Base-by-base conservation (phyloP, 371 early-diverging fungal genomes). In the Actinomucor elegans region DNA sequence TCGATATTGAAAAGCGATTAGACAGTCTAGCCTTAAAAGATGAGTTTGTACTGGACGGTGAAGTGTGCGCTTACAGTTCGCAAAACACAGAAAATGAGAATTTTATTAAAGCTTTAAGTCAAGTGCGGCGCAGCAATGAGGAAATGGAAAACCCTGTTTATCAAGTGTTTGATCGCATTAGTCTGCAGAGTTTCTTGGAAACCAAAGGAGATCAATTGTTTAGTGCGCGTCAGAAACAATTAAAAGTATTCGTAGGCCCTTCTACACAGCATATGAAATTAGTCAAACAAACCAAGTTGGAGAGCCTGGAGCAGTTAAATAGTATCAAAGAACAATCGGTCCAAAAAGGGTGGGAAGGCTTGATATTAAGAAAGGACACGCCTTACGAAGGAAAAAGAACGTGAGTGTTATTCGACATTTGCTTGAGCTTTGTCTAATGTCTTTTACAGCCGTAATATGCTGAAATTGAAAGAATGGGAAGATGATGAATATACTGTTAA, bases 381-480 rank as follows among this genome's bases (percentile, higher is more conserved):
- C 52, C 57, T 5, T 85, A 83, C 46, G 72, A 79, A 54, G 85
- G 85, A 24, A 80, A 75, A 43, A 59, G 85, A 55, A 77, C 73
- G 79, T 80, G 69, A 62, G 41, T 24, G 14, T 24, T 9, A 8
- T 4, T 20, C 1, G 23, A 12, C 5, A 14, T 18, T 28, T 28
- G 7, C 14, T n/a, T 1, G 4, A 27, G 1, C 7, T 15, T 10
- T 6, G 2, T 11, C 15, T 36, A 17, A 4, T 10, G 12, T 4
- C 27, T 8, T 24, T 15, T 24, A 21, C 42, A 83, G 81, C 26
- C 71, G 69, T 5, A 67, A 81, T 47, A 57, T 84, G 54, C 40
- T 81, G 21, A 84, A 84, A 44, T 47, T 84, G 49, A 84, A 84
- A 48, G 67, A 80, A 52, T 84, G 77, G 64, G 74, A 76, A 24